These are phyloP conservation scores for Hibiscus tridactylites DNA, from an alignment of 345 rosid species.

Conservation along the genomic window DNA sequence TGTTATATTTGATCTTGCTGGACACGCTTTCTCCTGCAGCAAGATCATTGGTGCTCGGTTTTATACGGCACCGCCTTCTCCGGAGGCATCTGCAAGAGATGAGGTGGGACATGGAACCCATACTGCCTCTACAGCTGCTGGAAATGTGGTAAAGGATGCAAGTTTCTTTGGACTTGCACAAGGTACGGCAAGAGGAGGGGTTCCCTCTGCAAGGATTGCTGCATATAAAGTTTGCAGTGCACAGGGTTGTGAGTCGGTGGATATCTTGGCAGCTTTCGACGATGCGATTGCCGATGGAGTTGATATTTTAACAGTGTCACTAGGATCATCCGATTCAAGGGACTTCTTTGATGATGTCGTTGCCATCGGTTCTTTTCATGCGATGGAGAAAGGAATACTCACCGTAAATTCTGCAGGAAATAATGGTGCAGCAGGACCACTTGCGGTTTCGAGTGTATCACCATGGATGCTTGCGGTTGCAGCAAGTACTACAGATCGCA, in stretches of 20 bases:
- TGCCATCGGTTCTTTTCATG: constrained; percentile 40
- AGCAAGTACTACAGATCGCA: constrained; percentile 54
- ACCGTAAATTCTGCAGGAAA: constrained; percentile 32
- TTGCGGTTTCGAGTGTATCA: constrained; percentile 46
- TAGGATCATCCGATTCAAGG: background rate
- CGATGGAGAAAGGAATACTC: constrained; percentile 39
- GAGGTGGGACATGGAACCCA: constrained; percentile 38
- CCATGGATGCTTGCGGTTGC: constrained; percentile 84
- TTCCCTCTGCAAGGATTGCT: constrained; percentile 53
- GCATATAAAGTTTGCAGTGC: constrained; percentile 27
- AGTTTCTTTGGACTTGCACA: constrained; percentile 39
- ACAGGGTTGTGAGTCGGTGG: constrained; percentile 1
- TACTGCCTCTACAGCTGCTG: constrained; percentile 64
- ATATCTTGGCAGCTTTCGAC: constrained; percentile 27
- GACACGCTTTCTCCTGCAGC: constrained; percentile 7
- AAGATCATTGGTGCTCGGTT: constrained; percentile 33
- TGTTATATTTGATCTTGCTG: constrained; percentile 17
- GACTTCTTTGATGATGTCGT: constrained; percentile 2
- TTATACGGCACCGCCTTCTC: constrained; percentile 4
- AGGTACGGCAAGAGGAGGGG: constrained; percentile 58
- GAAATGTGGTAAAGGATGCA: constrained; percentile 29
- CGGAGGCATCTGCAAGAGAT: constrained; percentile 21
- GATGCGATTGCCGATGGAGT: constrained; percentile 43
- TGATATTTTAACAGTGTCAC: constrained; percentile 24
- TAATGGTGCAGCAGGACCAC: constrained; percentile 12